Base-by-base conservation (phyloP, 768 basidiomycete genomes). In the Phlebiopsis flavidoalba region DNA sequence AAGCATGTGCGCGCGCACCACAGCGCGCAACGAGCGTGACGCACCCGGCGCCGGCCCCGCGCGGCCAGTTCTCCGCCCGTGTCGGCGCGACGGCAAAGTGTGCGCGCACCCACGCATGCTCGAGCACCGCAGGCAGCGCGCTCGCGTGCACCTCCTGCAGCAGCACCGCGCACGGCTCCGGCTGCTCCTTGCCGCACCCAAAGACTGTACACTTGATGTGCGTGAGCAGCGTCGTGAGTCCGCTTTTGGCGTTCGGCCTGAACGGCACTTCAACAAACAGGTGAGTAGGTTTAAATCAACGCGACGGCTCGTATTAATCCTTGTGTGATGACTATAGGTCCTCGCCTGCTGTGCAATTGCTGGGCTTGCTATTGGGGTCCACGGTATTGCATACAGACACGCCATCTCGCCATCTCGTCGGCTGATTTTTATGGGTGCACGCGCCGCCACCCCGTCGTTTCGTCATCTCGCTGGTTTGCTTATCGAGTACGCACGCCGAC, bases 11-110 rank as follows among this genome's bases (percentile, higher is more conserved):
- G 81, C 75, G 49, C 76, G 74, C 43, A 73, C 74, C 4, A 90
- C 75, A 0, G 79, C 81, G 77, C 64, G 87, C 80, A 43, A 91
- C 77, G 22, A 92, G 80, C 36, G 88, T 91, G 51, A 89, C 82
- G 60, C 79, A 85, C 19, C 90, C 89, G 67, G 88, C 90, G 90
- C 14, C 78, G 76, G 3, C n/a, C 51, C 1, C 63, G 12, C 69
- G 65, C 1, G 80, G 82, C 88, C 88, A 92, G 45, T 83, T 80
- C 8, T 76, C 74, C 8, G 74, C 64, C 24, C 77, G 76, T 21
- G 78, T 75, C 0, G 89, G 89, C 12, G 82, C 77, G 51, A 91
- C 74, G 51, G 77, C 68, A 68, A 89, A 91, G 70, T 81, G 76
- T 40, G 72, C 73, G 57, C 80, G 80, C 52, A 92, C 78, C 89